Conservation (phyloP, 1,139 yeast species). For the Debaryomyces udenii region DNA sequence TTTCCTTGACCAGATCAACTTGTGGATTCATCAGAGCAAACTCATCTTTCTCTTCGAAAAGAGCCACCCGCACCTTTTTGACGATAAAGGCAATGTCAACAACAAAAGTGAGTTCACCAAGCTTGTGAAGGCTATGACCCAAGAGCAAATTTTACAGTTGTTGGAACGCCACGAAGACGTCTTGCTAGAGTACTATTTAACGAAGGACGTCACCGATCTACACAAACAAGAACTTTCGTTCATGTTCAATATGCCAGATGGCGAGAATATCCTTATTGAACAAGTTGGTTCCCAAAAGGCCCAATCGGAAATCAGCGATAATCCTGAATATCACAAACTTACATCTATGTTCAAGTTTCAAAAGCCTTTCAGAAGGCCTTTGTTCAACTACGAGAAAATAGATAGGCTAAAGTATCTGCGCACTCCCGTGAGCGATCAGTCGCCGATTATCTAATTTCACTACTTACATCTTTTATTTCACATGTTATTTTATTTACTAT, state of each 20-base stretch:
- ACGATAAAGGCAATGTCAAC: slow-evolving; percentile 15
- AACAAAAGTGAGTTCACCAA: slow-evolving; percentile 23
- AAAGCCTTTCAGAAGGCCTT: slow-evolving; percentile 26
- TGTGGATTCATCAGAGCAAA: slow-evolving; percentile 30
- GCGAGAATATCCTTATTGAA: slow-evolving; percentile 20
- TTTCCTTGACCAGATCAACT: slow-evolving; percentile 26
- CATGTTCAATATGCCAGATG: slow-evolving; percentile 27
- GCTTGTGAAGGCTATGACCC: slow-evolving; percentile 24
- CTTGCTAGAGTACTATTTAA: slow-evolving; percentile 33
- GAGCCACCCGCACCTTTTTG: slow-evolving; percentile 13
- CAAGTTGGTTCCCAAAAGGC: slow-evolving; percentile 20
- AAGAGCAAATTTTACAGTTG: slow-evolving; percentile 20
- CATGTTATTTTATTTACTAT: not conserved
- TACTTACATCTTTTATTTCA: not conserved
- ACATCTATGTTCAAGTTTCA: slow-evolving; percentile 22
- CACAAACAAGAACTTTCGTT: slow-evolving; percentile 31
- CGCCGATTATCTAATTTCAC: no score
- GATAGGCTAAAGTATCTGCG: slow-evolving; percentile 24
- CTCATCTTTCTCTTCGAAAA: slow-evolving; percentile 22
- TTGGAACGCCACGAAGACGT: slow-evolving; percentile 30
- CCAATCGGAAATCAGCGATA: slow-evolving; percentile 15
- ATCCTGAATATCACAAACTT: slow-evolving; percentile 22
- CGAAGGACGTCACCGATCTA: slow-evolving; percentile 30
- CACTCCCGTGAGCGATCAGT: slow-evolving; percentile 9
- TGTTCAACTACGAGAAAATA: slow-evolving; percentile 28